Evolutionary conservation across 805 yeast genomes (phyloP).

Genomic region (Wickerhamiella parazyma): DNA sequence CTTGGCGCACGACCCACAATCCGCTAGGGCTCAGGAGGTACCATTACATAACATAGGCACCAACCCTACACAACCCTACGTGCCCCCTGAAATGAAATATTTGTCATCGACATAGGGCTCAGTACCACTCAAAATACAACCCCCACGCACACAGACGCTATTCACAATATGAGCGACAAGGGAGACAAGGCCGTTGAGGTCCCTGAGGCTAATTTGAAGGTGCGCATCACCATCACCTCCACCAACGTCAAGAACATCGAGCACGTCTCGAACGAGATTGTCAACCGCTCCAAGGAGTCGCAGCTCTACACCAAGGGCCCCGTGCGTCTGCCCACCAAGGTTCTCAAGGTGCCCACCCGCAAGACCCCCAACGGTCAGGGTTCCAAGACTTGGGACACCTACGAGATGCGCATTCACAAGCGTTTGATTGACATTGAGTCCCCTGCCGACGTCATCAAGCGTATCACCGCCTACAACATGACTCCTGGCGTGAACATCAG

Average conservation of each 20-base stretch:
- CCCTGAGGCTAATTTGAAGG: slow-evolving; percentile 80
- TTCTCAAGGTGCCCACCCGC: slow-evolving; percentile 96
- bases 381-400: slow-evolving; percentile 99
- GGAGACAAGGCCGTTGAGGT: slow-evolving; percentile 68
- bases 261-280: slow-evolving; percentile 83
- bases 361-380: slow-evolving; percentile 99
- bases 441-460: slow-evolving; percentile 84
- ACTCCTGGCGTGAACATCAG: slow-evolving; percentile 97
- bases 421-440: slow-evolving; percentile 97
- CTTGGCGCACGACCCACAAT: too few species aligned
- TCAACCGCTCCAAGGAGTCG: slow-evolving; percentile 72
- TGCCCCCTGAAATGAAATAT: too few species aligned
- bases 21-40: too few species aligned
- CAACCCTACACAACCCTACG: too few species aligned
- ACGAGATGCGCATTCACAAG: slow-evolving; percentile 99
- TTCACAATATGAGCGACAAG: slow-evolving; percentile 31
- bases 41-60: too few species aligned
- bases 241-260: slow-evolving; percentile 98
- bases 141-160: not conserved
- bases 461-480: slow-evolving; percentile 93
- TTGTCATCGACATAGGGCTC: not conserved
- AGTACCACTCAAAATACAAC: slow-evolving; percentile 1
- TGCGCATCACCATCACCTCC: slow-evolving; percentile 97
- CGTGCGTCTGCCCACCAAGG: slow-evolving; percentile 99
- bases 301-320: slow-evolving; percentile 90